Evolutionary conservation across 2,329 filamentous ascomycete genomes (phyloP).

Genomic region (Trematosphaeria pertusa): DNA sequence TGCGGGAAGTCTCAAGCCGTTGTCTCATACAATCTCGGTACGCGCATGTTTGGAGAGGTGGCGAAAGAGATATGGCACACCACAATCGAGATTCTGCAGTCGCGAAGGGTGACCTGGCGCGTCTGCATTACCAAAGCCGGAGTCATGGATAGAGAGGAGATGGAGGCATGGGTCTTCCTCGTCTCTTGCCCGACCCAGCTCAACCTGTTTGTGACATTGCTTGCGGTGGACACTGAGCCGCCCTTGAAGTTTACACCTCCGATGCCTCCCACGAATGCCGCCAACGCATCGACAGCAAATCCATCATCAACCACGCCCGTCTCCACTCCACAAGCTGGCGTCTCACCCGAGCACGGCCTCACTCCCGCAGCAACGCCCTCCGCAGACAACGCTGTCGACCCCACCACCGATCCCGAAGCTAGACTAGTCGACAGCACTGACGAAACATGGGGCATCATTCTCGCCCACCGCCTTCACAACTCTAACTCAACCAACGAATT

Average conservation of each 20-base stretch:
- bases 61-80: slow-evolving; percentile 79
- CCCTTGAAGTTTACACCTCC: slow-evolving; percentile 68
- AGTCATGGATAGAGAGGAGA: slow-evolving; percentile 70
- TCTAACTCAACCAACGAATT: slow-evolving; percentile 43
- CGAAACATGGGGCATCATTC: slow-evolving; percentile 76
- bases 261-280: slow-evolving; percentile 22
- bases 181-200: slow-evolving; percentile 45
- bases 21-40: slow-evolving; percentile 73
- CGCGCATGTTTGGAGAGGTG: slow-evolving; percentile 69
- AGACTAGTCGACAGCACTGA: slow-evolving; percentile 76
- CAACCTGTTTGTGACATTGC: slow-evolving; percentile 57
- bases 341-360: slow-evolving; percentile 48
- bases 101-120: slow-evolving; percentile 77
- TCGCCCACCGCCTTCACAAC: slow-evolving; percentile 63
- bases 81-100: slow-evolving; percentile 74
- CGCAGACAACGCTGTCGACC: slow-evolving; percentile 56
- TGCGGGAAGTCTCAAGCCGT: slow-evolving; percentile 75
- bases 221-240: slow-evolving; percentile 71
- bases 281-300: slow-evolving; percentile 21
- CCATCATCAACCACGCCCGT: slow-evolving; percentile 42
- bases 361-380: slow-evolving; percentile 73
- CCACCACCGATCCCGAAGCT: slow-evolving; percentile 64
- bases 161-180: slow-evolving; percentile 54
- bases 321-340: slow-evolving; percentile 42
- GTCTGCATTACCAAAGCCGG: slow-evolving; percentile 77